Evolutionary conservation across 1,284 basidiomycete genomes (phyloP).

Genomic region (Pseudozyma flocculosa): DNA sequence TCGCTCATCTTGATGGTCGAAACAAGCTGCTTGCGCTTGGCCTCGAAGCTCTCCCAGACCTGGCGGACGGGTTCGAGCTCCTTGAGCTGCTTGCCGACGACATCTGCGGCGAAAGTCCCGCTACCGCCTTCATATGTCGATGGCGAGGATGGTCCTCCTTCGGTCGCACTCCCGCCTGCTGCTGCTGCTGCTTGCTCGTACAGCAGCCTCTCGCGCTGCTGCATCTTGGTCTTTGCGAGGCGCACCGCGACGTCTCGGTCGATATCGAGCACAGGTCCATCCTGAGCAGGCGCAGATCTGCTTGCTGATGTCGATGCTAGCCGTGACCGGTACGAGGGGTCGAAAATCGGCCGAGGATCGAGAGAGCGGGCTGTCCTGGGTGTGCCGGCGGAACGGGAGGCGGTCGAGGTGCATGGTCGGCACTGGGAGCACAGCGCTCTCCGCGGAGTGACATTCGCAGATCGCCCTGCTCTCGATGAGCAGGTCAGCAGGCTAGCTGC

Average conservation of each 20-base stretch:
- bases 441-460: no score
- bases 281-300: no score
- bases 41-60: constrained; percentile 64
- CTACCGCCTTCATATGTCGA: not conserved
- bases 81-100: constrained; percentile 58
- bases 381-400: not conserved
- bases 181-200: not conserved
- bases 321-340: no score
- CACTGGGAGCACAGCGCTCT: not conserved
- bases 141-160: not conserved
- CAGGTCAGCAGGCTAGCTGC: no score
- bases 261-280: constrained; percentile 19
- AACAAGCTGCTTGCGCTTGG: constrained; percentile 61
- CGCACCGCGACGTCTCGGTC: constrained; percentile 25
- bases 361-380: no score
- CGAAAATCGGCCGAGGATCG: no score
- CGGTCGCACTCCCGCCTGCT: no score
- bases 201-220: constrained; percentile 21
- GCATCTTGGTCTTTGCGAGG: constrained; percentile 26
- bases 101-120: not conserved
- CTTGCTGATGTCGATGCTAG: not conserved
- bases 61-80: constrained; percentile 64
- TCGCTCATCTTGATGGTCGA: constrained; percentile 24
- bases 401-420: no score
- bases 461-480: not conserved